Percentiles rank a stretch among this genome's conserved stretches.
phyloP scores from a whole-genome alignment of 495 filamentous ascomycete species.

The Aspergillus olivimuriae region DNA sequence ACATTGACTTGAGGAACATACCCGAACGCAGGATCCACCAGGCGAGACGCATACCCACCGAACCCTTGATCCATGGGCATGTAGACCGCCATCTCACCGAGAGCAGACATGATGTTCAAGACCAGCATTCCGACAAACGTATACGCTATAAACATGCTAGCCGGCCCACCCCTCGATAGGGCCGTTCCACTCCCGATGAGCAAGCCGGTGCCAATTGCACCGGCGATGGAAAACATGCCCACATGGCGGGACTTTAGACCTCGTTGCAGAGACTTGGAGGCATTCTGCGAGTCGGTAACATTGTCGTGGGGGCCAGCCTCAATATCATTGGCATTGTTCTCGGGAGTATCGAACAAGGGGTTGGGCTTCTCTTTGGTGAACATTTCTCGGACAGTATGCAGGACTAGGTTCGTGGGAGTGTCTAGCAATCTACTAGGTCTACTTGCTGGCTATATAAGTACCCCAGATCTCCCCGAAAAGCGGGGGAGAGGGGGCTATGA shows the following conservation, averaged over 20 bases:
- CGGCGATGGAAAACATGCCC: conserved; percentile 7
- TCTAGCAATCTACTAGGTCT: background rate
- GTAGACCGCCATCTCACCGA: conserved; percentile 8
- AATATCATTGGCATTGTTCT: background rate
- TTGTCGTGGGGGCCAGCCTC: background rate
- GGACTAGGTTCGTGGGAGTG: too few relatives aligned
- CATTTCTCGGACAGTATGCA: too few relatives aligned
- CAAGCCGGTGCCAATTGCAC: conserved; percentile 6
- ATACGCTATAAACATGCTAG: conserved; percentile 4
- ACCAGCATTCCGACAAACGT: conserved; percentile 2
- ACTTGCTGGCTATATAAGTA: conserved; percentile 3
- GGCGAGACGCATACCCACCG: conserved; percentile 6
- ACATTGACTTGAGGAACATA: background rate
- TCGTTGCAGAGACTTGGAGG: background rate
- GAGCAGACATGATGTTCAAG: conserved; percentile 4
- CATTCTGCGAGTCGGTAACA: background rate
- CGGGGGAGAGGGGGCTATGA: background rate
- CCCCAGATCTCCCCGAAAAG: conserved; percentile 1
- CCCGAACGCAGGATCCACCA: conserved; percentile 7
- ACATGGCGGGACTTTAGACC: conserved; percentile 6
- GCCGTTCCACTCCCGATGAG: conserved; percentile 1
- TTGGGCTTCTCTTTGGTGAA: background rate
- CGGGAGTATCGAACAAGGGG: background rate
- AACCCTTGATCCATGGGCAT: conserved; percentile 8
- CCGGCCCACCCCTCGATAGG: conserved; percentile 5